Evolutionary conservation across 1,284 basidiomycete species (phyloP).

Genomic region (Fomitiporia mediterranea): DNA sequence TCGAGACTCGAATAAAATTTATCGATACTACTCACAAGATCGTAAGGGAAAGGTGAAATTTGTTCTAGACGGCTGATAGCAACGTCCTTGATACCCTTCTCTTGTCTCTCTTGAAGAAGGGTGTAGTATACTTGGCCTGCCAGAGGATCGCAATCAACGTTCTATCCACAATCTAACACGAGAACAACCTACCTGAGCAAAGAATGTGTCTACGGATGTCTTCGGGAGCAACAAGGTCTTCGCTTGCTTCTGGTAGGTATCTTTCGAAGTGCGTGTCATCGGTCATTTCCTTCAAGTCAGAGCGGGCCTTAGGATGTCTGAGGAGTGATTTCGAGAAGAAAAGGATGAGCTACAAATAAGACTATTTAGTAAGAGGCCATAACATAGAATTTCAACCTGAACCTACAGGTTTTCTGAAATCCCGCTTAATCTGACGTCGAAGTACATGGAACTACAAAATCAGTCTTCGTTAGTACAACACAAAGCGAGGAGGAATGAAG

Average conservation of each 20-base stretch:
- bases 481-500: constrained; percentile 1
- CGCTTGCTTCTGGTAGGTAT: constrained; percentile 82
- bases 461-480: too few species aligned
- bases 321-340: constrained; percentile 98
- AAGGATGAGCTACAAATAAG: constrained; percentile 59
- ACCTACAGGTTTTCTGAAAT: constrained; percentile 89
- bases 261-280: constrained; percentile 90
- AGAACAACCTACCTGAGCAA: constrained; percentile 57
- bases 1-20: neutral
- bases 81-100: constrained; percentile 85
- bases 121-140: constrained; percentile 92
- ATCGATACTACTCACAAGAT: constrained; percentile 52
- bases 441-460: constrained; percentile 81
- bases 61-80: constrained; percentile 95
- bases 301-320: constrained; percentile 90
- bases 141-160: neutral
- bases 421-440: constrained; percentile 91
- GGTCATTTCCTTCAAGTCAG: constrained; percentile 82
- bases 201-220: constrained; percentile 90
- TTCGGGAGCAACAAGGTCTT: constrained; percentile 72
- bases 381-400: neutral
- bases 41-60: constrained; percentile 94
- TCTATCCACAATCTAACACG: constrained; percentile 9
- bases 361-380: constrained; percentile 3
- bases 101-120: constrained; percentile 85